These are phyloP conservation scores for Boletus semigastroideus DNA, from an alignment of 1,284 basidiomycete genomes.

Conservation along the genomic window DNA sequence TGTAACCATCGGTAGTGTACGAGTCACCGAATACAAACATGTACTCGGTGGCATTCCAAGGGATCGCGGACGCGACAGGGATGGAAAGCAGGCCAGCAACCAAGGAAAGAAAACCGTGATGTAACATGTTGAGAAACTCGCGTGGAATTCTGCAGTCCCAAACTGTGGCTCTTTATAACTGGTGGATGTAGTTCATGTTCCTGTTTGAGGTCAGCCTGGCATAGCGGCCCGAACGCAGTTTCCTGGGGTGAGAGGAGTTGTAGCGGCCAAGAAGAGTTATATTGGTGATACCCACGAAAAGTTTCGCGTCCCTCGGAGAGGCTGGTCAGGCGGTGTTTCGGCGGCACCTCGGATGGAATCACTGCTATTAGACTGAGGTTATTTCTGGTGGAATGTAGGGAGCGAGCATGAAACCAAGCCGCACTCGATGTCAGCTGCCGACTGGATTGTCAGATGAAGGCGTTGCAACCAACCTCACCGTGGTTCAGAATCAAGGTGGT, in stretches of 20 bases:
- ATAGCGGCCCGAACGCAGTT: background rate
- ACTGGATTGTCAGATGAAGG: background rate
- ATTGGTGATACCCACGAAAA: background rate
- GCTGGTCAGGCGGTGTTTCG: background rate
- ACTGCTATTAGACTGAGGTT: background rate
- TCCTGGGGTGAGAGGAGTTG: background rate
- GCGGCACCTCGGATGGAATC: background rate
- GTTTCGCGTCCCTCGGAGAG: background rate
- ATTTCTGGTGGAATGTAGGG: background rate
- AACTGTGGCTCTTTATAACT: slow-evolving; percentile 2
- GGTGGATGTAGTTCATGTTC: background rate
- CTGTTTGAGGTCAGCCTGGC: background rate
- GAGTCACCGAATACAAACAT: slow-evolving; percentile 62
- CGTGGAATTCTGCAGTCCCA: background rate
- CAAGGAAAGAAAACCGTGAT: background rate
- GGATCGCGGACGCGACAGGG: slow-evolving; percentile 24
- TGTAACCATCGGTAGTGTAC: slow-evolving; percentile 52
- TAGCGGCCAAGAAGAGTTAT: background rate
- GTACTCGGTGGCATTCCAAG: slow-evolving; percentile 46
- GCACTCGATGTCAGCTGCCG: background rate
- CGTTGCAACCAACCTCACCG: too few relatives aligned
- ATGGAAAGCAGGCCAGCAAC: slow-evolving; percentile 7
- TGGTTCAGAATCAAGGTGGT: too few relatives aligned
- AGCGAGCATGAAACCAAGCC: background rate
- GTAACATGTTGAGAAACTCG: slow-evolving; percentile 14